Evolutionary conservation across 2,329 filamentous ascomycete species (phyloP), one percentile per base, ranked within the genome.

Genomic region (Alternaria ethzedia): DNA sequence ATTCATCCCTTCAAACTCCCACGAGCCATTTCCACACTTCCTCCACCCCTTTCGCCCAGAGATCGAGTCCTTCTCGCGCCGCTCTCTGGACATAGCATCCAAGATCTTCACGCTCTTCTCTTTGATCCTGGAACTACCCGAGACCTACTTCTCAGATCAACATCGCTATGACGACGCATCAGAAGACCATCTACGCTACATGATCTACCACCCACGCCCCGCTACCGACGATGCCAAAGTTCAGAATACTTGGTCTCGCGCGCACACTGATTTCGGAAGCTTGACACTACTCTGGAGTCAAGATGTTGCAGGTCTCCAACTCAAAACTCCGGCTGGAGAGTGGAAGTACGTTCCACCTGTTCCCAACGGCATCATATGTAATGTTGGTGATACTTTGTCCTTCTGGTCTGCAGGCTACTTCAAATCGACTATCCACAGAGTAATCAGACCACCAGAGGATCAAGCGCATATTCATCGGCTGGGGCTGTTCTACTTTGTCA

Each of bases 341-440:
- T 86, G 84, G 84, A 81, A 83, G 45, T 82, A 83, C 17, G 83
- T 84, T 0, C 79, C 78, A 1, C 82, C 82, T 57, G 79, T 82
- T 44, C 79, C 81, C 5, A 82, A 82, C 13, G 83, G 82, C 1
- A 79, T 86, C n/a, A 82, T 85, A 6, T 80, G 84, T 50, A 86
- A 86, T 52, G 82, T 85, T 8, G 83, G 82, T 5, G 80, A 83
- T 30, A 79, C 80, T 4, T 66, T 82, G 8, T 74, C 77, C 13
- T 80, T 80, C 50, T 80, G 79, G 77, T 81, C 78, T 0, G 78
- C 74, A 7, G 80, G 81, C 5, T 82, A 82, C 52, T 74, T 86
- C 46, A 86, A 86, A 72, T 82, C 79, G 5, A 83, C 80, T 11
- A 78, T 85, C n/a, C 84, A 87, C 59, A 81, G 84, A 2, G 85